These are phyloP conservation scores for Blastosporella zonata DNA, from an alignment of 1,284 basidiomycete genomes.

Conservation along the genomic window DNA sequence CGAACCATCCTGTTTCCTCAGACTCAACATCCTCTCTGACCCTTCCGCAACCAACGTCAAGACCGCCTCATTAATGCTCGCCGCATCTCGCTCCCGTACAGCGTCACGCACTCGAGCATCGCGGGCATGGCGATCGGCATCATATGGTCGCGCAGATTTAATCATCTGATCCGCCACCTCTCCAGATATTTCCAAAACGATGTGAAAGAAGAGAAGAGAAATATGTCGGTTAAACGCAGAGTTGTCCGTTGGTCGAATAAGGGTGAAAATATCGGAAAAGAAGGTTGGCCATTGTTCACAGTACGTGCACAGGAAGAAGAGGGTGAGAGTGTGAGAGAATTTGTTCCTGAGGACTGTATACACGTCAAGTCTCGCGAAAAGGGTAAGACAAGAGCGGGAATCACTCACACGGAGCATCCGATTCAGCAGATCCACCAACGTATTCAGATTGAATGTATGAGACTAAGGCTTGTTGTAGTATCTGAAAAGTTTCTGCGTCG, in stretches of 20 bases:
- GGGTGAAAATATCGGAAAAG: conserved; percentile 75
- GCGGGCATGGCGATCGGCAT: conserved; percentile 65
- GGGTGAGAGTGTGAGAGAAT: conserved; percentile 94
- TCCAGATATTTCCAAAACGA: conserved; percentile 87
- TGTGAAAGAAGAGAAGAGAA: conserved; percentile 81
- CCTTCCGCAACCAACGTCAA: conserved; percentile 81
- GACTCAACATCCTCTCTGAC: conserved; percentile 53
- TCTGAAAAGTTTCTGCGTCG: conserved; percentile 65
- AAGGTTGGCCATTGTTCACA: conserved; percentile 80
- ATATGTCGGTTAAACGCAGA: conserved; percentile 75
- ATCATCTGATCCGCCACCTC: conserved; percentile 92
- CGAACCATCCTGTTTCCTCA: conserved; percentile 48
- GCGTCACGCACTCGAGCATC: conserved; percentile 86
- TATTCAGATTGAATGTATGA: conserved; percentile 81
- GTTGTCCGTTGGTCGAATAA: conserved; percentile 63
- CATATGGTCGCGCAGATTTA: conserved; percentile 77
- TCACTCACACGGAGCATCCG: conserved; percentile 67
- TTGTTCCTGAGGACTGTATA: conserved; percentile 87
- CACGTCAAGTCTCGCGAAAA: conserved; percentile 14
- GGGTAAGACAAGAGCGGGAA: conserved; percentile 4
- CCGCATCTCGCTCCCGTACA: conserved; percentile 88
- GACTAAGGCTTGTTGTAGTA: conserved; percentile 66
- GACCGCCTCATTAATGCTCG: conserved; percentile 84
- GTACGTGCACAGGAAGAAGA: conserved; percentile 92
- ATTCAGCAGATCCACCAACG: conserved; percentile 72